Conservation (phyloP, 2,329 filamentous ascomycete species). For the Coleophoma eucalyptorum region DNA sequence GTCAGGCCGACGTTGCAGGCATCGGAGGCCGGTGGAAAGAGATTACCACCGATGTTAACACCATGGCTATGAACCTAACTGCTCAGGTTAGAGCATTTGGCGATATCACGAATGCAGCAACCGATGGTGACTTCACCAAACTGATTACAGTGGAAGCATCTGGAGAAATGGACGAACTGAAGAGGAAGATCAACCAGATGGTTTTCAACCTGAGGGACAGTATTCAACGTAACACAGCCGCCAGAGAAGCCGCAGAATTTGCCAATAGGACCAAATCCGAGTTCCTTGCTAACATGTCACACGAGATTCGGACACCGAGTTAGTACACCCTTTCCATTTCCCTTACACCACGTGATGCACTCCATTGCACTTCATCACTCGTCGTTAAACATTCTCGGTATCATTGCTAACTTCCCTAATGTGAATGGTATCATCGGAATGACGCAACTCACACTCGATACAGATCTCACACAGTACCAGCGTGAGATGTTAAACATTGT, state of each 20-base stretch:
- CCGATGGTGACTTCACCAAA: constrained; percentile 95
- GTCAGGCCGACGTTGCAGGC: constrained; percentile 90
- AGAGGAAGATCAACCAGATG: constrained; percentile 99
- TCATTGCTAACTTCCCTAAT: neutral
- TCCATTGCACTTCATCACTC: neutral
- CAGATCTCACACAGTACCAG: constrained; percentile 89
- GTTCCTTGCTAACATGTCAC: constrained; percentile 98
- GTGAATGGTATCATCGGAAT: constrained; percentile 94
- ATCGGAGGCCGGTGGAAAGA: constrained; percentile 96
- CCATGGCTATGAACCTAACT: constrained; percentile 64
- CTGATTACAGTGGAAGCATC: constrained; percentile 95
- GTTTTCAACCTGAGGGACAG: constrained; percentile 92
- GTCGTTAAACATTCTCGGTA: neutral
- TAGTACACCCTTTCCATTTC: constrained; percentile 1
- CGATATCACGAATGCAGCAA: constrained; percentile 96
- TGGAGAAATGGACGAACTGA: constrained; percentile 98
- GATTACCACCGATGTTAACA: constrained; percentile 64
- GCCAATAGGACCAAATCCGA: constrained; percentile 98
- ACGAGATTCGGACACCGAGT: constrained; percentile 96
- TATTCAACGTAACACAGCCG: constrained; percentile 94
- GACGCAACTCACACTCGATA: constrained; percentile 95
- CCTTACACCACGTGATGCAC: neutral
- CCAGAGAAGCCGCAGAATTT: constrained; percentile 90
- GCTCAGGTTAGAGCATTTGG: constrained; percentile 97
- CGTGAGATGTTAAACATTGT: constrained; percentile 99